Conservation (phyloP, 495 filamentous ascomycete species). For the Talaromyces wortmannii region DNA sequence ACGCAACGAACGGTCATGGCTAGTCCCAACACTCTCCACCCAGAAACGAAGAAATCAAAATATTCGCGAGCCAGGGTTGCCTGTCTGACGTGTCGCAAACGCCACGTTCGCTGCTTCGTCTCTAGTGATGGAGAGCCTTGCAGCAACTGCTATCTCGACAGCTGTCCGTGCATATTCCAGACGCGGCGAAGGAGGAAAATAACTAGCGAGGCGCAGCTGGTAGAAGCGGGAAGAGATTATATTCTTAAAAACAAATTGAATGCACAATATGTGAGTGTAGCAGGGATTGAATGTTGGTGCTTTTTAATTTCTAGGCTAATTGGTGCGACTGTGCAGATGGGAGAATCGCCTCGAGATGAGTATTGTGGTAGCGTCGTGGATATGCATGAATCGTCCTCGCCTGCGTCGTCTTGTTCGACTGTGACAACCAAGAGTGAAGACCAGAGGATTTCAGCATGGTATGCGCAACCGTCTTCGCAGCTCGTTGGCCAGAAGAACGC, state of each 20-base stretch:
- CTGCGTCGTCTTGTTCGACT: background rate
- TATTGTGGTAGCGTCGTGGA: background rate
- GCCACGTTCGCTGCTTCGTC: background rate
- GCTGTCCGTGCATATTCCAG: background rate
- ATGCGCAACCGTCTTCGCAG: background rate
- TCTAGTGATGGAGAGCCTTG: background rate
- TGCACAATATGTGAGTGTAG: background rate
- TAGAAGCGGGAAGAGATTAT: background rate
- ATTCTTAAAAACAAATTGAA: background rate
- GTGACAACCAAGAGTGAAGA: background rate
- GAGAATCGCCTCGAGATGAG: background rate
- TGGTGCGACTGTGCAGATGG: background rate
- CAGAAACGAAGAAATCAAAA: background rate
- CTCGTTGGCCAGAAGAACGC: background rate
- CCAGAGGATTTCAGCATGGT: background rate
- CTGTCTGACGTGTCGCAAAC: background rate
- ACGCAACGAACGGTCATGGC: background rate
- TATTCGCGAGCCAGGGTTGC: background rate
- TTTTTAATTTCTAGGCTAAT: background rate
- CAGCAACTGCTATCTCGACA: background rate
- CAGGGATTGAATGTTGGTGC: background rate
- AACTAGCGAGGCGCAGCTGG: background rate
- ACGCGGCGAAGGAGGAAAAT: background rate
- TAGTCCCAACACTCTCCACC: background rate
- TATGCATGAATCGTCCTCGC: background rate